A percentile compares a stretch with the other conserved stretches of the same genome.
Evolutionary conservation across 805 yeast species (phyloP).

Genomic region (Candida saitoana): DNA sequence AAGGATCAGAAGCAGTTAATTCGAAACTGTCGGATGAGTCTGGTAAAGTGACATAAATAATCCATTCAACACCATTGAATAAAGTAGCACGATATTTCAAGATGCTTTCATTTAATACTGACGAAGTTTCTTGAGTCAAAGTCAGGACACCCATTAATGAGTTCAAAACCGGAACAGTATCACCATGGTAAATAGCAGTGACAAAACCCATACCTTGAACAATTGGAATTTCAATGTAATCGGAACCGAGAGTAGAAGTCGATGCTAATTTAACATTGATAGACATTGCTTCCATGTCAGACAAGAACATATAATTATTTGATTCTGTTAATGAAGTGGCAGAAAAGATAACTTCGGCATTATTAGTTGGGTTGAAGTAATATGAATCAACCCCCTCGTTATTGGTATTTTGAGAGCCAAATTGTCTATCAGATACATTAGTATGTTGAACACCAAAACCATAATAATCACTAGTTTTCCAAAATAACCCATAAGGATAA

Average conservation of each 20-base stretch:
- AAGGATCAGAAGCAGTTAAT: slow-evolving; percentile 27
- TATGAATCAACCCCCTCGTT: slow-evolving; percentile 40
- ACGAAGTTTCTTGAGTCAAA: slow-evolving; percentile 22
- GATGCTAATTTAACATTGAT: slow-evolving; percentile 36
- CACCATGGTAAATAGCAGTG: slow-evolving; percentile 54
- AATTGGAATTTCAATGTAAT: slow-evolving; percentile 51
- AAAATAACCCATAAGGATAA: slow-evolving; percentile 65
- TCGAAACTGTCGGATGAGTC: slow-evolving; percentile 24
- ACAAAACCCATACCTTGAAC: slow-evolving; percentile 84
- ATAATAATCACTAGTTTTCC: slow-evolving; percentile 42
- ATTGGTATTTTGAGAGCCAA: slow-evolving; percentile 47
- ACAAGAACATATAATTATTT: slow-evolving; percentile 38
- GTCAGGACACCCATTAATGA: slow-evolving; percentile 21
- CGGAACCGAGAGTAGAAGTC: slow-evolving; percentile 29
- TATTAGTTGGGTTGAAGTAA: slow-evolving; percentile 53
- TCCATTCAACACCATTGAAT: slow-evolving; percentile 59
- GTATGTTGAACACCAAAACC: slow-evolving; percentile 67
- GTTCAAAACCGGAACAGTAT: slow-evolving; percentile 44
- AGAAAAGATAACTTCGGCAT: slow-evolving; percentile 53
- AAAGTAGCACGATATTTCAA: slow-evolving; percentile 54
- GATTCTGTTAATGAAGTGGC: slow-evolving; percentile 41
- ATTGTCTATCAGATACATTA: slow-evolving; percentile 37
- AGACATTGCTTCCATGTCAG: slow-evolving; percentile 49
- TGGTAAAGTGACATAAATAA: slow-evolving; percentile 57
- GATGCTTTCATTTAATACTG: slow-evolving; percentile 34